Base-by-base conservation (phyloP, 2,329 filamentous ascomycete genomes). In the Xylaria sp. region DNA sequence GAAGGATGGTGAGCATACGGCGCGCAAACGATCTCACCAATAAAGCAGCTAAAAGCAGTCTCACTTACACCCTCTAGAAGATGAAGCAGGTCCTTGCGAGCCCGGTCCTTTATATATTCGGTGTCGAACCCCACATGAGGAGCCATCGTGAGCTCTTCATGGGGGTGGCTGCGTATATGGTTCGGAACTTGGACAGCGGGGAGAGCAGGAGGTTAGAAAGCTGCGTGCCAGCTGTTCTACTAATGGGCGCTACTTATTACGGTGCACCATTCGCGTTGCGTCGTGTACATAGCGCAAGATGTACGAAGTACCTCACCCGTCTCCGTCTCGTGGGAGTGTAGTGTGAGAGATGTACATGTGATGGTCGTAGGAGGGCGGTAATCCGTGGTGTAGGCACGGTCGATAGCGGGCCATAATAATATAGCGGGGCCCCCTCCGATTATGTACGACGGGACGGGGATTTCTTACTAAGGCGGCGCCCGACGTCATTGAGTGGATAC, bases 61-160 rank as follows among this genome's bases (percentile, higher is more conserved):
- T 70, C 72, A 90, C 92, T 85, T 89, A 99, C 94, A 76, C 90
- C 88, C 83, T 97, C 93, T 63, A 99, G 88, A 68, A 97, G 86
- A 76, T 89, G 87, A 67, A 99, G 82, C 66, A 99, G 81, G 73
- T 97, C 91, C 74, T 92, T 92, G 63, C 92, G 88, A 66, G 92
- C 90, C 76, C 89, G 91, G 66, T 89, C 88, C 70, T 83, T 86
- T 73, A 94, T 85, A 71, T 91, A 85, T 68, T 89, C 85, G 61
- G 87, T 84, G 74, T 87, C 88, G 74, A 94, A 90, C 71, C 82
- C 83, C 72, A 78, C 79, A 76, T 84, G 83, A 77, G 86, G 86
- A 78, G 85, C 85, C 87, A 90, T 90, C 70, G 66, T 77, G 76
- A 78, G 77, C 79, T 80, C 79, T 77, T 77, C 79, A 80, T 80